Conservation (phyloP, 306 rosid species). For the Prunus armeniaca region DNA sequence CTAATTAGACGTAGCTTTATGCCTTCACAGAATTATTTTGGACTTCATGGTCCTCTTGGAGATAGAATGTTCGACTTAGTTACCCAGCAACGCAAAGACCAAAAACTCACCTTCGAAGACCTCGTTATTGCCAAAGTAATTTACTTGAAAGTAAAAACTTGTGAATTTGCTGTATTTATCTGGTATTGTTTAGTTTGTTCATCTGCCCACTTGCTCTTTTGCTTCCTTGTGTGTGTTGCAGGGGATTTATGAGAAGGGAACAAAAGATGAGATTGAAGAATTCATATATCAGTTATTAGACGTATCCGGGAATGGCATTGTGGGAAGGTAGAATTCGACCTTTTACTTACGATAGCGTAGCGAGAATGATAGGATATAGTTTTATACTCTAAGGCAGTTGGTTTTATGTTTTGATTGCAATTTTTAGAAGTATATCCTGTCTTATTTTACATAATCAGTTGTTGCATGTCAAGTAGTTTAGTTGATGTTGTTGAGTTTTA, state of each 20-base stretch:
- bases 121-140: constrained; percentile 77
- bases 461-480: neutral
- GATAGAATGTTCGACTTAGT: constrained; percentile 70
- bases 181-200: neutral
- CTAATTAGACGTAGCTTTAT: neutral
- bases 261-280: constrained; percentile 74
- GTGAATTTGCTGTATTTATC: neutral
- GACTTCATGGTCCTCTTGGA: constrained; percentile 63
- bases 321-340: constrained; percentile 45
- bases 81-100: constrained; percentile 73
- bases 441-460: neutral
- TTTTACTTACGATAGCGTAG: neutral
- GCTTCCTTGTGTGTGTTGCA: constrained; percentile 33
- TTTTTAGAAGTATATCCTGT: neutral
- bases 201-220: neutral
- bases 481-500: neutral
- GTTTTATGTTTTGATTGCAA: neutral
- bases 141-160: neutral
- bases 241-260: constrained; percentile 84
- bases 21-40: constrained; percentile 47
- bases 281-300: constrained; percentile 66
- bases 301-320: constrained; percentile 40
- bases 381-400: neutral
- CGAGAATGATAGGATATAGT: neutral
- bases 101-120: constrained; percentile 72